phyloP scores from a whole-genome alignment of 495 filamentous ascomycete species.

The Xylaria flabelliformis region DNA sequence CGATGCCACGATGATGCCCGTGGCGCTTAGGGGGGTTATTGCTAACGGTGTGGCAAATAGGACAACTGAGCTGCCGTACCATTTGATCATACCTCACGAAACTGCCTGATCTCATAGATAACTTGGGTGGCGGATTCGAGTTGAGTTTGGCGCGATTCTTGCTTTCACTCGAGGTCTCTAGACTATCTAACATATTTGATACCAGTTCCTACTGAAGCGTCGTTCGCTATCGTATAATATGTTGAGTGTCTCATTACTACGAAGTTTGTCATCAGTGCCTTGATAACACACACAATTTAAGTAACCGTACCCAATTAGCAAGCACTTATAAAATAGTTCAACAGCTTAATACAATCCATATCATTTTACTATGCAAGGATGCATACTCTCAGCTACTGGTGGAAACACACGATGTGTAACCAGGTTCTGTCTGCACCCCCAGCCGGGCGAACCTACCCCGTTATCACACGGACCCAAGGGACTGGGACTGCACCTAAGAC shows the following conservation, averaged over 20 bases:
- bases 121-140: background rate
- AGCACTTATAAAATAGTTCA: background rate
- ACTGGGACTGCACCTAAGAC: too few species aligned
- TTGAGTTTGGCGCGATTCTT: background rate
- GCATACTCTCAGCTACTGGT: background rate
- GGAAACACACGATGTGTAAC: background rate
- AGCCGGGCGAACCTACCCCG: slow-evolving; percentile 3
- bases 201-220: background rate
- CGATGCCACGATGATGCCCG: background rate
- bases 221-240: background rate
- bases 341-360: background rate
- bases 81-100: background rate
- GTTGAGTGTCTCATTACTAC: background rate
- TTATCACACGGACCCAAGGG: too few species aligned
- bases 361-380: background rate
- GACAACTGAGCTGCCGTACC: background rate
- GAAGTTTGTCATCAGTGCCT: background rate
- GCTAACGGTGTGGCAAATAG: background rate
- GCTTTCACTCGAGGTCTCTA: background rate
- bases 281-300: background rate
- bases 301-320: background rate
- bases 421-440: background rate
- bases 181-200: background rate
- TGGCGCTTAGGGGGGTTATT: background rate
- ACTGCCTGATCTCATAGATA: background rate